Conservation (phyloP, 768 basidiomycete genomes). For the Mycena latifolia region DNA sequence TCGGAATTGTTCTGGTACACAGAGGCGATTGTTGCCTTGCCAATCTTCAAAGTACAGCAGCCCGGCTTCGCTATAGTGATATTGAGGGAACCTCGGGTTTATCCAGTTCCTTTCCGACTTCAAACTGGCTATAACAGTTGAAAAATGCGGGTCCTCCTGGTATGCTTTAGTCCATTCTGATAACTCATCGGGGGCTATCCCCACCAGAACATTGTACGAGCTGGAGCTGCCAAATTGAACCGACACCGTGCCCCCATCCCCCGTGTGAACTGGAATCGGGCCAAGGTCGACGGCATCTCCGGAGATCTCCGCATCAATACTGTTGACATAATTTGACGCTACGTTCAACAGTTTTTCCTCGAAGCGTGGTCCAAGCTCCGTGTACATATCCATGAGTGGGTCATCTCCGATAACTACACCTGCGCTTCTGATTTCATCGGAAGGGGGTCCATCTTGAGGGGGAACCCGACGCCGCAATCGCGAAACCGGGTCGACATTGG, state of each 20-base stretch:
- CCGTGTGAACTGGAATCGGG: neutral
- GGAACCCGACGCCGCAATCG: neutral
- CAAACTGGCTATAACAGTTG: neutral
- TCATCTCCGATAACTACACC: neutral
- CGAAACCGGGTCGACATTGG: neutral
- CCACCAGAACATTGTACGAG: neutral
- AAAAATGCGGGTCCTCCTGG: neutral
- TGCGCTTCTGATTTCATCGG: neutral
- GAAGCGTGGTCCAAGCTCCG: neutral
- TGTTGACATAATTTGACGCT: neutral
- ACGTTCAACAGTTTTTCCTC: neutral
- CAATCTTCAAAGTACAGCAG: too few relatives aligned
- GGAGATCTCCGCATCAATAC: neutral
- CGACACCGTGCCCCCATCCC: neutral
- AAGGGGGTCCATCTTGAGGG: neutral
- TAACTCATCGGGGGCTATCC: neutral
- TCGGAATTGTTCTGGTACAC: neutral
- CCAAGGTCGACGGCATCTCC: neutral
- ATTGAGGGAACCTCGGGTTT: slow-evolving; percentile 1
- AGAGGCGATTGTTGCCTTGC: neutral
- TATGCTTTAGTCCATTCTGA: neutral
- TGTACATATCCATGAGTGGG: neutral
- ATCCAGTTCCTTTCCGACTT: neutral
- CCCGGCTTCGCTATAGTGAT: slow-evolving; percentile 1
- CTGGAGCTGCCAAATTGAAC: neutral